Percentiles rank a stretch among this genome's conserved stretches.
Evolutionary conservation across 768 basidiomycete species (phyloP).

Genomic region (Punctularia strigosozonata): DNA sequence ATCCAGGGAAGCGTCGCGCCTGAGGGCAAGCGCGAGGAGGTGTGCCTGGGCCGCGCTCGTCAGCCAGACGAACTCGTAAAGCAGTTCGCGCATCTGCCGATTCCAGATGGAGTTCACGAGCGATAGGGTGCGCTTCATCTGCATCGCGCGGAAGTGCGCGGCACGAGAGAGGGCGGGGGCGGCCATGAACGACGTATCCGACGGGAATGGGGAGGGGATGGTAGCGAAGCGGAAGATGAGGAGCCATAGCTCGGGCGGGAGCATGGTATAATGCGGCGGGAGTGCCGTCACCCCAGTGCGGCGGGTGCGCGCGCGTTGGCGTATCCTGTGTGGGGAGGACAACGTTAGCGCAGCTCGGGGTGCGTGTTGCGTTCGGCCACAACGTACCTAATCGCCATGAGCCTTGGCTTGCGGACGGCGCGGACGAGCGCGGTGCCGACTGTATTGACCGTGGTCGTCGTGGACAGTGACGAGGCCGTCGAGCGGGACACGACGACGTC

Average conservation of each 20-base stretch:
- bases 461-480: no score
- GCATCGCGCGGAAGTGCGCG: constrained; percentile 36
- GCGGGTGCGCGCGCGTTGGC: no score
- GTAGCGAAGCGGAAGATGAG: constrained; percentile 50
- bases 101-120: constrained; percentile 49
- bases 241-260: constrained; percentile 60
- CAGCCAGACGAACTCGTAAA: constrained; percentile 68
- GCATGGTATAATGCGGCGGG: no score
- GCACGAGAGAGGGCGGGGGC: constrained; percentile 23
- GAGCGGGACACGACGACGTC: no score
- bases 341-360: no score
- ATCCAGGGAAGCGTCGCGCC: neutral
- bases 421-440: no score
- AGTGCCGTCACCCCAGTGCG: no score
- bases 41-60: constrained; percentile 38
- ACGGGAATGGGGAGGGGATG: constrained; percentile 28
- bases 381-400: no score
- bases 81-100: constrained; percentile 35
- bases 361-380: no score
- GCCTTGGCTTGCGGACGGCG: no score
- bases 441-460: no score
- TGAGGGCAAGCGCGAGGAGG: constrained; percentile 29
- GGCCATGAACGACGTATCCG: constrained; percentile 43
- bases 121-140: constrained; percentile 35
- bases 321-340: no score